Evolutionary conservation across 2,329 filamentous ascomycete genomes (phyloP).

Genomic region (Xylariaceae sp.): DNA sequence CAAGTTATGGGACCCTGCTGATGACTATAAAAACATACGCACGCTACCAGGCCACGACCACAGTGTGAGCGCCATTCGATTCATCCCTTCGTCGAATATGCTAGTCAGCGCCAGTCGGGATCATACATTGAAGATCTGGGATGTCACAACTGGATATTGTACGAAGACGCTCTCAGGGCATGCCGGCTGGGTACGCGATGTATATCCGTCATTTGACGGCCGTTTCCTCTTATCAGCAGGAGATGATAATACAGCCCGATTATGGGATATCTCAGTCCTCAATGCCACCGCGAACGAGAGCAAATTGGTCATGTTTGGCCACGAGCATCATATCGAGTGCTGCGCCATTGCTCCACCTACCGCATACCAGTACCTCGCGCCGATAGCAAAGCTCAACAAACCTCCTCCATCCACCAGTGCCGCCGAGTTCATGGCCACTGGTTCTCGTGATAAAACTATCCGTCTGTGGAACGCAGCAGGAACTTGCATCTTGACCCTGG

Average conservation of each 20-base stretch:
- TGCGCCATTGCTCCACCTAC: slow-evolving; percentile 79
- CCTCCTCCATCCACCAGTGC: slow-evolving; percentile 68
- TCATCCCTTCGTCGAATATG: slow-evolving; percentile 76
- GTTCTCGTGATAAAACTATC: slow-evolving; percentile 85
- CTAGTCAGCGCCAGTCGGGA: slow-evolving; percentile 84
- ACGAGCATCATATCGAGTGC: slow-evolving; percentile 84
- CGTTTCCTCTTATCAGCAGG: slow-evolving; percentile 78
- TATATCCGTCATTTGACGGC: slow-evolving; percentile 77
- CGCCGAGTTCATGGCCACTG: slow-evolving; percentile 86
- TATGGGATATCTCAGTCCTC: slow-evolving; percentile 77
- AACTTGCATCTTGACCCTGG: slow-evolving; percentile 75
- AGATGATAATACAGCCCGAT: slow-evolving; percentile 73
- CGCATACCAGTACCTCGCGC: slow-evolving; percentile 71
- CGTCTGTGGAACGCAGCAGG: slow-evolving; percentile 84
- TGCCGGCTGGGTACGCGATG: slow-evolving; percentile 85
- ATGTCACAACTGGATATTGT: slow-evolving; percentile 88
- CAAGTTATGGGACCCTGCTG: slow-evolving; percentile 88
- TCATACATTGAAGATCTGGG: slow-evolving; percentile 83
- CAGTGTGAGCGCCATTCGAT: not conserved
- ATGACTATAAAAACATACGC: slow-evolving; percentile 93
- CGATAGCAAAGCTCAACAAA: slow-evolving; percentile 78
- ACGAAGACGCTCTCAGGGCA: slow-evolving; percentile 87
- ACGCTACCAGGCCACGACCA: slow-evolving; percentile 49
- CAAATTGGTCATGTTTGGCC: slow-evolving; percentile 76
- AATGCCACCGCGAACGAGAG: slow-evolving; percentile 66